Conservation (phyloP, 805 yeast species). For the Zygotorulaspora sp. region DNA sequence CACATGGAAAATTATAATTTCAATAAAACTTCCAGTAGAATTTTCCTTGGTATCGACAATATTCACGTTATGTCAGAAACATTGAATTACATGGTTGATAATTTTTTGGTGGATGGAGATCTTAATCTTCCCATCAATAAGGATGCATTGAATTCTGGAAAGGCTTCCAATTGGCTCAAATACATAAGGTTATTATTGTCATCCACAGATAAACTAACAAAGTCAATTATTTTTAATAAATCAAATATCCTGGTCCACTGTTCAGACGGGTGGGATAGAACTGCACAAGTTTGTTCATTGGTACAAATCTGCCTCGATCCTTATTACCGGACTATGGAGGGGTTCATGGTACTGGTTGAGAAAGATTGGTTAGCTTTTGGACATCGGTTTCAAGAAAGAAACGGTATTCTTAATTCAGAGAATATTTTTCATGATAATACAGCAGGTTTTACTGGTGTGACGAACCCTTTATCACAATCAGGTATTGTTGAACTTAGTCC, state of each 20-base stretch:
- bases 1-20: slow-evolving; percentile 78
- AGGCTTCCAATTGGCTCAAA: slow-evolving; percentile 67
- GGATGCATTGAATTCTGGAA: slow-evolving; percentile 49
- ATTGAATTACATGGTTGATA: slow-evolving; percentile 54
- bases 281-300: slow-evolving; percentile 81
- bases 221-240: slow-evolving; percentile 76
- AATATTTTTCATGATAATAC: slow-evolving; percentile 44
- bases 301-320: slow-evolving; percentile 89
- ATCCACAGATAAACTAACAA: slow-evolving; percentile 71
- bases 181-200: slow-evolving; percentile 63
- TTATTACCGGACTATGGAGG: slow-evolving; percentile 78
- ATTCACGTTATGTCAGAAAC: slow-evolving; percentile 94
- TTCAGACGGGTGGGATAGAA: slow-evolving; percentile 98
- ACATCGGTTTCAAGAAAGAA: slow-evolving; percentile 78
- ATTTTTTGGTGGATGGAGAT: slow-evolving; percentile 62
- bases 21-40: slow-evolving; percentile 49
- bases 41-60: slow-evolving; percentile 87
- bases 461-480: slow-evolving; percentile 10
- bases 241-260: slow-evolving; percentile 87
- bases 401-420: slow-evolving; percentile 65
- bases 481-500: slow-evolving; percentile 14
- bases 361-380: slow-evolving; percentile 97
- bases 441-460: slow-evolving; percentile 12
- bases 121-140: slow-evolving; percentile 49
- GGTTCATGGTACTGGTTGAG: slow-evolving; percentile 79